Percentiles rank a stretch among this genome's conserved stretches.
Evolutionary conservation across 108 stramenopile genomes (phyloP).

Genomic region (Asterionellopsis glacialis): DNA sequence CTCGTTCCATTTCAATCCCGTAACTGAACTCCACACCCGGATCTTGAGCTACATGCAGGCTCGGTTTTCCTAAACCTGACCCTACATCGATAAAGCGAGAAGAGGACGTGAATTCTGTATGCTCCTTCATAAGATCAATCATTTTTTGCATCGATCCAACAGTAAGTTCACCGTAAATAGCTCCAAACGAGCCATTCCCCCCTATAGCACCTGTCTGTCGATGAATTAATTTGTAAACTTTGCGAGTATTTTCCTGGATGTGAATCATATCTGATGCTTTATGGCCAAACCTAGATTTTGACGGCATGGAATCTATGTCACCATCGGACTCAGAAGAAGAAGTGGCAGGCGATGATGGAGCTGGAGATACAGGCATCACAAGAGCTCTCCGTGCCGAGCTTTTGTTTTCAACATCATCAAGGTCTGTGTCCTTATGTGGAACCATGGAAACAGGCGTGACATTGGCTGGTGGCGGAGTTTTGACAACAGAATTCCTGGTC

Average conservation of each 20-base stretch:
- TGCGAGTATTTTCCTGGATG: constrained; percentile 37
- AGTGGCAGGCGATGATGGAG: no score
- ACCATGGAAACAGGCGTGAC: no score
- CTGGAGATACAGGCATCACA: no score
- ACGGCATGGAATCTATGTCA: background rate
- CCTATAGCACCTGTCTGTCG: constrained; percentile 85
- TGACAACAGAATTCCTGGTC: no score
- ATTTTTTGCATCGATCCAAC: constrained; percentile 88
- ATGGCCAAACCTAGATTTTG: background rate
- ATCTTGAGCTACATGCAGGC: constrained; percentile 90
- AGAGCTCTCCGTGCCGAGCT: no score
- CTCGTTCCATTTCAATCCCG: constrained; percentile 89
- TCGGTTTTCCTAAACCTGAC: constrained; percentile 96
- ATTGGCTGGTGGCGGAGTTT: no score
- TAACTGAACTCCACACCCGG: constrained; percentile 83
- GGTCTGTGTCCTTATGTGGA: no score
- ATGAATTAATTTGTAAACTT: constrained; percentile 57
- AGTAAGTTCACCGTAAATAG: constrained; percentile 95
- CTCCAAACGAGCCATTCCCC: constrained; percentile 82
- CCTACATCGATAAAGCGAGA: constrained; percentile 97
- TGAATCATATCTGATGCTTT: constrained; percentile 16
- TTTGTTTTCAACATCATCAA: no score
- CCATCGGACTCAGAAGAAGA: background rate
- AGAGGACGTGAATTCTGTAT: constrained; percentile 57
- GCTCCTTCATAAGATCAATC: constrained; percentile 72